Conservation (phyloP, 2,329 filamentous ascomycete species). For the Neonectria punicea region DNA sequence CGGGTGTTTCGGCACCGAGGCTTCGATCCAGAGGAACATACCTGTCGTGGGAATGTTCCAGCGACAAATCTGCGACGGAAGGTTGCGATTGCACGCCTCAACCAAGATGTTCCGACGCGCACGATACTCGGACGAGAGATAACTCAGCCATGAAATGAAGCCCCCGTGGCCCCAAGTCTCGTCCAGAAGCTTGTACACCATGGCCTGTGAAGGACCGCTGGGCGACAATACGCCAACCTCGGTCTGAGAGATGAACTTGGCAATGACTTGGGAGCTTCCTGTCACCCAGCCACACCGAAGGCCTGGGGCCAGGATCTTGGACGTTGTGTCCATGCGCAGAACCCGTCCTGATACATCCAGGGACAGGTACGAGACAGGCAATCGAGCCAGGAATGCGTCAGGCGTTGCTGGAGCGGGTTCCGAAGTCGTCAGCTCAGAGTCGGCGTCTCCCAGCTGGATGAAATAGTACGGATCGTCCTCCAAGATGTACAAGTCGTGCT, state of each 20-base stretch:
- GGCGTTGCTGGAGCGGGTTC: background rate
- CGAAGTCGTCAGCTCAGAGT: conserved; percentile 28
- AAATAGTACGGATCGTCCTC: conserved; percentile 94
- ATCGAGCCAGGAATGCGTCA: background rate
- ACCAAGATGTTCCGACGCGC: conserved; percentile 52
- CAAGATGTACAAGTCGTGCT: conserved; percentile 82
- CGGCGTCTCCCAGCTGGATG: conserved; percentile 67
- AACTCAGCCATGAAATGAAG: conserved; percentile 84
- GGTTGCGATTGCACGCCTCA: conserved; percentile 62
- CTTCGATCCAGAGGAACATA: conserved; percentile 86
- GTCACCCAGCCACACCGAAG: conserved; percentile 85
- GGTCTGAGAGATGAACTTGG: conserved; percentile 78
- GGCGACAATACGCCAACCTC: conserved; percentile 84
- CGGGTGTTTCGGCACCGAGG: conserved; percentile 45
- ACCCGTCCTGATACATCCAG: conserved; percentile 70
- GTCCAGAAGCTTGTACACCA: conserved; percentile 85
- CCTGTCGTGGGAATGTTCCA: conserved; percentile 82
- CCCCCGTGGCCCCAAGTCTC: conserved; percentile 91
- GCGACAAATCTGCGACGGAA: conserved; percentile 75
- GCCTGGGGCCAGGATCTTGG: conserved; percentile 84
- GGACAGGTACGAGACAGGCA: conserved; percentile 46
- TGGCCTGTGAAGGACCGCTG: conserved; percentile 79
- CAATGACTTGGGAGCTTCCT: conserved; percentile 79
- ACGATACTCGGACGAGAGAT: conserved; percentile 76
- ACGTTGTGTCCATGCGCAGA: conserved; percentile 86